Base-by-base conservation (phyloP, 768 basidiomycete species). In the Psilocybe azurescens region DNA sequence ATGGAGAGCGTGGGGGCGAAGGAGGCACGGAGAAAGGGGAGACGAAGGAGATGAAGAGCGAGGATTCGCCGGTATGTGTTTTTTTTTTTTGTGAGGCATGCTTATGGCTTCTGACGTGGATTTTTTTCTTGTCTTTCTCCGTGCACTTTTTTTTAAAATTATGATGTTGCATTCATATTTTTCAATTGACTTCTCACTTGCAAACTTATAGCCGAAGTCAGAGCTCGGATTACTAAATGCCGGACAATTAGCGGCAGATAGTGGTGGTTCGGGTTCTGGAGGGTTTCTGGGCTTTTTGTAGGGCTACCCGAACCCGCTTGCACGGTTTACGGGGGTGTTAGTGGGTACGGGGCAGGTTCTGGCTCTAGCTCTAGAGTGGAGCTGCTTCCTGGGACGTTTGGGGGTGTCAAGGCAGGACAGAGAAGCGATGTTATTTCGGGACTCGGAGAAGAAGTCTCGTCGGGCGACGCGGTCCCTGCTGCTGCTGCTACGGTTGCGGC, bases 281-380 rank as follows among this genome's bases (percentile, higher is more conserved):
- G 83, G 87, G 3, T 73, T 91, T 47, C 75, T 89, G 29, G 80
- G 85, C 36, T 90, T 91, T 75, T 71, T 89, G 62, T 84, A 86
- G 51, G 75, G 79, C 44, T 89, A 89, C 71, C 83, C 81, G 16
- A 88, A 83, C 69, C 81, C 85, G 48, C 77, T 89, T 66, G 76
- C 79, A 48, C 81, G 86, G 20, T 86, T 90, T 30, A 64, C 68
- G 46, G 76, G 52, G 65, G 62, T 60, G 67, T 62, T 51, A 71
- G 47, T 72, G 65, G 62, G 58, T 56, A 65, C 30, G 64, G 59
- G 28, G 59, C 28, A n/a, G 62, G 61, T 53, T 28, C 53, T 28
- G 47, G 59, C 24, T 24, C 24, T 24, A 24, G 24, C 24, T 24
- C 24, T 39, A 49, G 32, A 52, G 56, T 53, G 53, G 50, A n/a